Evolutionary conservation across 78 protist species (phyloP), one percentile per base, ranked within the genome.

Genomic region (Dictyostelium purpureum): DNA sequence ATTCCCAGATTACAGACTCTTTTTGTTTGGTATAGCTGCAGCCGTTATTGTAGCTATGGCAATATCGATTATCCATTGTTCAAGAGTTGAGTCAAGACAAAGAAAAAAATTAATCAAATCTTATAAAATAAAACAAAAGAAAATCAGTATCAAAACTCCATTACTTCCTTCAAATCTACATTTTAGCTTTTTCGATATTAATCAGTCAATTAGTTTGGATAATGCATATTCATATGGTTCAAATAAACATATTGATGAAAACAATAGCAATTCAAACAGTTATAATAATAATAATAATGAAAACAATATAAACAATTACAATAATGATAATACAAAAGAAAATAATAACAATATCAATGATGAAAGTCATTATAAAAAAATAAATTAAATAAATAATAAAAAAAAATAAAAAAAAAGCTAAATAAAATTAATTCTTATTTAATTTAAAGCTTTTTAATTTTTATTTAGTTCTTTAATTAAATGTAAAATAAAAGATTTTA

Each of bases 81-180:
- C 81, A 52, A 24, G 66, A 21, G 7, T 75, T 7, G 81, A 75
- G 52, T 75, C 81, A 51, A 75, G 67, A 75, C 42, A 75, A 21
- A 75, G 81, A 75, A 75, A 75, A 21, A 54, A 75, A 75, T n/a
- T 51, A 18, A 28, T 75, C n/a, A 47, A 75, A 45, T 26, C 61
- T 26, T 71, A 26, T 47, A 31, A 35, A 52, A 37, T 37, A 28
- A 75, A 56, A 51, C 37, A 51, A 33, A 52, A 75, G 19, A 59
- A n/a, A 35, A 31, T 75, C 4, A 42, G 33, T 33, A 31, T 63
- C 33, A 63, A 63, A 63, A 63, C 71, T 49, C 57, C 47, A 35
- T 51, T 75, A 47, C 28, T 75, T 51, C 31, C 81, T 28, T 43
- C 71, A 63, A 63, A 37, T 63, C 33, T 63, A 33, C 71, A 63